A percentile compares a stretch with the other conserved stretches of the same genome.
Conservation (phyloP, 306 rosid genomes). For the Prunus salicina region DNA sequence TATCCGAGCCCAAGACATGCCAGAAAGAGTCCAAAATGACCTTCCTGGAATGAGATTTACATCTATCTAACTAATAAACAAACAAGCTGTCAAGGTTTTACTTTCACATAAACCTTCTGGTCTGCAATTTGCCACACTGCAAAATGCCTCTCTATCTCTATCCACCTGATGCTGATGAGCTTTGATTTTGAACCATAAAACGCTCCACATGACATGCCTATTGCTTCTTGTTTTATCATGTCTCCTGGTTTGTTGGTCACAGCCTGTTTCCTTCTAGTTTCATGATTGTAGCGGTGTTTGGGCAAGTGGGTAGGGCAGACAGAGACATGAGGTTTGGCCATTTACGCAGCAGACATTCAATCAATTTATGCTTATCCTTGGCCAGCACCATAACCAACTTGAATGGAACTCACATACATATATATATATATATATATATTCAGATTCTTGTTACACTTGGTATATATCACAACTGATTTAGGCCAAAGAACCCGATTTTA, state of each 20-base stretch:
- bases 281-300: constrained; percentile 4
- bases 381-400: constrained; percentile 16
- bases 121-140: constrained; percentile 16
- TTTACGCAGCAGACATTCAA: constrained; percentile 2
- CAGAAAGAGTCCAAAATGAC: background rate
- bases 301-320: constrained; percentile 1
- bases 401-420: background rate
- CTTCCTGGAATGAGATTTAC: background rate
- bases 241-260: constrained; percentile 13
- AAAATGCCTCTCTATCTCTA: background rate
- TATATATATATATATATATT: too few relatives aligned
- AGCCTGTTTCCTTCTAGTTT: constrained; percentile 10
- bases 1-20: background rate
- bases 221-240: constrained; percentile 6
- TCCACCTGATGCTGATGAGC: constrained; percentile 1
- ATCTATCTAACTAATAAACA: background rate
- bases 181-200: background rate
- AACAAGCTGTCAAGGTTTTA: background rate
- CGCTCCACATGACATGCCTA: background rate
- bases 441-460: background rate
- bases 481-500: background rate
- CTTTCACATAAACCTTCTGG: background rate
- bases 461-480: background rate
- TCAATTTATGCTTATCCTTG: constrained; percentile 17
- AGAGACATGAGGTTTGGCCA: constrained; percentile 25